Evolutionary conservation across 2,329 filamentous ascomycete genomes (phyloP).

Genomic region (Trichophyton benhamiae): DNA sequence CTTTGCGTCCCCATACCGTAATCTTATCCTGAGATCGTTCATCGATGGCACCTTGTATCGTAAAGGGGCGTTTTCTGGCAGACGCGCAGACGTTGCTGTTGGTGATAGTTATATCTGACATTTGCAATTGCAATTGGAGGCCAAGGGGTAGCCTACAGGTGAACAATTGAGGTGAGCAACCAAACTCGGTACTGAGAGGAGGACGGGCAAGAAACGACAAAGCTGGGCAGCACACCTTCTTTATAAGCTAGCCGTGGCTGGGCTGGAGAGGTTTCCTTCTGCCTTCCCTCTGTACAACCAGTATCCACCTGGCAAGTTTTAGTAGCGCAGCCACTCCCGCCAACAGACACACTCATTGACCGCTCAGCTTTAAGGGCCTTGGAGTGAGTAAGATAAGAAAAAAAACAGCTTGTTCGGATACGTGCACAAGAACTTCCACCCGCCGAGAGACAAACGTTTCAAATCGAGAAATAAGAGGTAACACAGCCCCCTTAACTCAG

Average conservation of each 20-base stretch:
- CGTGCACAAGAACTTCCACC: not conserved
- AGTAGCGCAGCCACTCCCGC: not conserved
- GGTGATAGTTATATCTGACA: constrained; percentile 1
- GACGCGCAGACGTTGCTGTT: constrained; percentile 2
- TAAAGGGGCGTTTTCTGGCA: not conserved
- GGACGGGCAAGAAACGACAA: not conserved
- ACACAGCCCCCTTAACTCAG: not conserved
- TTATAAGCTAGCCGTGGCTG: not conserved
- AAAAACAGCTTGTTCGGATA: not conserved
- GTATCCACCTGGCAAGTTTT: not conserved
- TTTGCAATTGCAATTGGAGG: not conserved
- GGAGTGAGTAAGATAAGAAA: not conserved
- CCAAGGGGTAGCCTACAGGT: not conserved
- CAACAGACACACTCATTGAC: not conserved
- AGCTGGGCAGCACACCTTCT: not conserved
- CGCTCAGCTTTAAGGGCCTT: not conserved
- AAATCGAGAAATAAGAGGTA: not conserved
- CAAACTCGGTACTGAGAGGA: not conserved
- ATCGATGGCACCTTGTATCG: not conserved
- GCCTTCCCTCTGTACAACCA: not conserved
- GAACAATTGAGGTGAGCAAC: not conserved
- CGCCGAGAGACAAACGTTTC: not conserved
- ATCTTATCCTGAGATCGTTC: not conserved
- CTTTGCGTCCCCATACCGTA: constrained; percentile 1
- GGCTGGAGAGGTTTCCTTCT: not conserved